phyloP scores from a whole-genome alignment of 148 eudicot species.

The Camellia lanceoleosa region DNA sequence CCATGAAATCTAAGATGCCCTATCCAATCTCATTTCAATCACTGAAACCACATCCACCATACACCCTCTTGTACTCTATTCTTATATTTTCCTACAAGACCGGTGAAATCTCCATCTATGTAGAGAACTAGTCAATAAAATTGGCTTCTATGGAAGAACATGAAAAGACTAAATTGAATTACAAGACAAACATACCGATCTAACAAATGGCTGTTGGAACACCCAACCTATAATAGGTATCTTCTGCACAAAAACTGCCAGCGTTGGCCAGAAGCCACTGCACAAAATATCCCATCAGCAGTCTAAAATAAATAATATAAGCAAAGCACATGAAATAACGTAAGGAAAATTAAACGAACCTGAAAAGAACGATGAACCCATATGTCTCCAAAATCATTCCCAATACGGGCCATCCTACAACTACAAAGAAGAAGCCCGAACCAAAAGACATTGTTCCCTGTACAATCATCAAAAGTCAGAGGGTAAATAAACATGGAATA shows the following conservation, averaged over 20 bases:
- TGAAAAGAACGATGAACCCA: slow-evolving; percentile 91
- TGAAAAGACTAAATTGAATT: neutral
- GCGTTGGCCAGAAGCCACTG: slow-evolving; percentile 98
- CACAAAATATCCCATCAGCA: slow-evolving; percentile 23
- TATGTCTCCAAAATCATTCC: slow-evolving; percentile 93
- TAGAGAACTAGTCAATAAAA: neutral
- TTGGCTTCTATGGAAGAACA: neutral
- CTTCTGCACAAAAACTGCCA: slow-evolving; percentile 83
- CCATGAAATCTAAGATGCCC: too few species aligned
- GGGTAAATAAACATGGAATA: neutral
- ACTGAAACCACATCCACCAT: too few species aligned
- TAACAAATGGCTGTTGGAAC: slow-evolving; percentile 75
- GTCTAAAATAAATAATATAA: neutral
- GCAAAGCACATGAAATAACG: neutral
- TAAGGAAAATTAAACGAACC: slow-evolving; percentile 36
- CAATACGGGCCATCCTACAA: slow-evolving; percentile 90
- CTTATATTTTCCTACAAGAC: too few species aligned
- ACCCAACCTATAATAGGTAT: slow-evolving; percentile 93
- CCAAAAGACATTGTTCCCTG: slow-evolving; percentile 94
- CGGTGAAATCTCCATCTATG: neutral
- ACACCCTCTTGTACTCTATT: too few species aligned
- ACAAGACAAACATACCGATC: slow-evolving; percentile 65
- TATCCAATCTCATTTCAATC: too few species aligned
- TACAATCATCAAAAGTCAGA: slow-evolving; percentile 6
- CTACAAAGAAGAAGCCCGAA: slow-evolving; percentile 79